phyloP scores from a whole-genome alignment of 371 early-diverging fungal species.

The Syncephalastrum contaminatum region DNA sequence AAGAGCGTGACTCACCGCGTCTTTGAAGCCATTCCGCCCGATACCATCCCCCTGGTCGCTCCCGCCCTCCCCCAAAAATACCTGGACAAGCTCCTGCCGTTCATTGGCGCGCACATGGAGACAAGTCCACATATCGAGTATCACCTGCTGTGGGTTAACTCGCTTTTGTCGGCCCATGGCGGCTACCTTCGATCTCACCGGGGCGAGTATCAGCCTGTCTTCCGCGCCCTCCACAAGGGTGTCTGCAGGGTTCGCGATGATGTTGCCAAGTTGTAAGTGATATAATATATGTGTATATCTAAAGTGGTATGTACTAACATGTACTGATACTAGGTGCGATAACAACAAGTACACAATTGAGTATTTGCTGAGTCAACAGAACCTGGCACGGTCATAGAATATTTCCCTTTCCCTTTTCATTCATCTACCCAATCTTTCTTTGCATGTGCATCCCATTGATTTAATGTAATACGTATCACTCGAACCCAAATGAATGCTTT shows the following conservation, averaged over 20 bases:
- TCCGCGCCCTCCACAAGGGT: slow-evolving; percentile 80
- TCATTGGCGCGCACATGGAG: slow-evolving; percentile 77
- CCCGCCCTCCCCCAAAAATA: slow-evolving; percentile 83
- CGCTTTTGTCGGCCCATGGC: slow-evolving; percentile 78
- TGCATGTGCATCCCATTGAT: no score
- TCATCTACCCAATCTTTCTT: no score
- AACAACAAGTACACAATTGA: slow-evolving; percentile 76
- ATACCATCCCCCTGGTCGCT: slow-evolving; percentile 71
- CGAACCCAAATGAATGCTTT: no score
- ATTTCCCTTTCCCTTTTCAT: background rate
- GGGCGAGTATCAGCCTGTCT: slow-evolving; percentile 69
- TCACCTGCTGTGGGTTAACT: slow-evolving; percentile 79
- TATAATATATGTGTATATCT: background rate
- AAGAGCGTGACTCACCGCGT: slow-evolving; percentile 67
- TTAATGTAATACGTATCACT: no score
- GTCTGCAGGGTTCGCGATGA: slow-evolving; percentile 71
- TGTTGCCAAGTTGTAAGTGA: slow-evolving; percentile 73
- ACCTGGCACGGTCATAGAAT: slow-evolving; percentile 10
- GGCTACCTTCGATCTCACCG: slow-evolving; percentile 78
- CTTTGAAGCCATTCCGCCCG: slow-evolving; percentile 81
- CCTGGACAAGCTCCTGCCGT: slow-evolving; percentile 76
- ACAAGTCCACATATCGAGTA: slow-evolving; percentile 84
- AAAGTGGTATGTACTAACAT: background rate
- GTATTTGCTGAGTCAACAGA: slow-evolving; percentile 62
- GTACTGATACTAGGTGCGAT: slow-evolving; percentile 64